phyloP scores from a whole-genome alignment of 1,284 basidiomycete species.

The Ganoderma leucocontextum region DNA sequence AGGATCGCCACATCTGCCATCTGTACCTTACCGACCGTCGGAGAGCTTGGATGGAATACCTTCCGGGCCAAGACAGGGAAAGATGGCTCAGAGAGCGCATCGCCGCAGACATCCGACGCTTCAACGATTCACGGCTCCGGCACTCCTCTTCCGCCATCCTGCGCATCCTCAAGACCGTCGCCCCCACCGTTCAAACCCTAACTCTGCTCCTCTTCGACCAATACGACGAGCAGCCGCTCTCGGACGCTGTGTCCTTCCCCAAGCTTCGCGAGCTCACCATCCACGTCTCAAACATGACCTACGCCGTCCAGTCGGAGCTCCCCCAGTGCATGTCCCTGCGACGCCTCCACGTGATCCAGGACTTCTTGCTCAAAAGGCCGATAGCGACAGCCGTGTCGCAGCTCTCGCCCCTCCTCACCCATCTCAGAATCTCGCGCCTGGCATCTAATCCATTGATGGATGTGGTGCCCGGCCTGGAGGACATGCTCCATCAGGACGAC shows the following conservation, averaged over 20 bases:
- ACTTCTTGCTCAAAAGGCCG: neutral
- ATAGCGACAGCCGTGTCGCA: neutral
- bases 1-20: neutral
- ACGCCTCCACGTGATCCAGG: neutral
- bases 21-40: neutral
- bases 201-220: neutral
- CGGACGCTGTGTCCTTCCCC: neutral
- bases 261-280: neutral
- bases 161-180: neutral
- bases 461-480: neutral
- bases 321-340: neutral
- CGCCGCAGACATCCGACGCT: neutral
- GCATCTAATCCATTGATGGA: neutral
- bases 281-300: neutral
- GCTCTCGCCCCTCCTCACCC: neutral
- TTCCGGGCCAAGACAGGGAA: neutral
- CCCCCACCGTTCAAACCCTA: neutral
- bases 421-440: neutral
- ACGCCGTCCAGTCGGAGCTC: neutral
- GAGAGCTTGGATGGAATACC: neutral
- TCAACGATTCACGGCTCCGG: neutral
- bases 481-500: neutral
- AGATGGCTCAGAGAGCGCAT: neutral
- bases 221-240: neutral
- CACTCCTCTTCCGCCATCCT: neutral